Conservation (phyloP, 345 rosid genomes). For the Citrus glauca region DNA sequence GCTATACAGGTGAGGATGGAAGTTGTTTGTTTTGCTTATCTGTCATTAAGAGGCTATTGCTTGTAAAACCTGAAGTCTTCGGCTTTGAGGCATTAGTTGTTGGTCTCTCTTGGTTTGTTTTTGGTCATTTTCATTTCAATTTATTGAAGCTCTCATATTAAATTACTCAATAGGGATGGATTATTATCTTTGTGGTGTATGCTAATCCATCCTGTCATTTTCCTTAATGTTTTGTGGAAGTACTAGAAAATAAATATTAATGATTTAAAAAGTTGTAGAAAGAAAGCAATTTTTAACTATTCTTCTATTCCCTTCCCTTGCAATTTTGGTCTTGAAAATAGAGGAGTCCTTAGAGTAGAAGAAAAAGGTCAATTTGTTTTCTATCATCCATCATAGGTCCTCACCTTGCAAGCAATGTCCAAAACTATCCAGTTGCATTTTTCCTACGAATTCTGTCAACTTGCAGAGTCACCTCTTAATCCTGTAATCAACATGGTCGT, state of each 20-base stretch:
- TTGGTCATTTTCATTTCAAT: background rate
- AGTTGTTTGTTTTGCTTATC: background rate
- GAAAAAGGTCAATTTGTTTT: background rate
- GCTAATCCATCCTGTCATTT: background rate
- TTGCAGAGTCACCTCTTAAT: background rate
- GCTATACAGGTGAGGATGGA: slow-evolving; percentile 69
- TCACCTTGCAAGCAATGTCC: background rate
- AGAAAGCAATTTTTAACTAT: background rate
- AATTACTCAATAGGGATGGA: background rate
- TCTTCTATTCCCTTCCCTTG: background rate
- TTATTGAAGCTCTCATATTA: background rate
- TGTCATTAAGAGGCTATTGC: slow-evolving; percentile 2
- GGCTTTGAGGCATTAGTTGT: background rate
- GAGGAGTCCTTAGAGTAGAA: background rate
- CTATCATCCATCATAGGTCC: background rate
- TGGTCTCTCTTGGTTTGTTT: background rate
- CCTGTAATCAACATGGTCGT: background rate
- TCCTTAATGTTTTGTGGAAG: background rate
- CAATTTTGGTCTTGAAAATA: background rate
- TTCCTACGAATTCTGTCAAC: background rate
- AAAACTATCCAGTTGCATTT: background rate
- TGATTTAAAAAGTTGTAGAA: background rate
- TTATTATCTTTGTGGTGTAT: background rate
- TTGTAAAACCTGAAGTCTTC: background rate
- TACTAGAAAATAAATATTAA: background rate